Percentiles rank a stretch among this genome's conserved stretches.
Conservation (phyloP, 1,284 basidiomycete genomes). For the Cutaneotrichosporon daszewskae region DNA sequence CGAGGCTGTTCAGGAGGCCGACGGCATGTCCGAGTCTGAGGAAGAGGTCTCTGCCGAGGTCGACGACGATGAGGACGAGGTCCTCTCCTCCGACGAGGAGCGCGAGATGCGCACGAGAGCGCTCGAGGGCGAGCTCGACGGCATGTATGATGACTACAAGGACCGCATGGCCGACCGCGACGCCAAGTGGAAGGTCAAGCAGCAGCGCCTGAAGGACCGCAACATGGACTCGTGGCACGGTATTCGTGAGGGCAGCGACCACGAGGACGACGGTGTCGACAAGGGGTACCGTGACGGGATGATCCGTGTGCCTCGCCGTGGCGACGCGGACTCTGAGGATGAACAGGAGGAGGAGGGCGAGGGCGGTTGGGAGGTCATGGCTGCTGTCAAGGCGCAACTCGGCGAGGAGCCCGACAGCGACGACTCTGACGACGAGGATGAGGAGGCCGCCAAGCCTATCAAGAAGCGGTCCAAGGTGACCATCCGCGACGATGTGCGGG, state of each 20-base stretch:
- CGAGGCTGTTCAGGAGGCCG: conserved; percentile 52
- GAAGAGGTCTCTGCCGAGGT: conserved; percentile 29
- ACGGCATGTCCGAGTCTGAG: conserved; percentile 48
- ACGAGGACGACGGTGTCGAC: conserved; percentile 46
- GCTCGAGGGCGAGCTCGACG: conserved; percentile 81
- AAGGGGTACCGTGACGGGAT: conserved; percentile 30
- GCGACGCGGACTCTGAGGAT: conserved; percentile 52
- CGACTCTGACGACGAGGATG: conserved; percentile 36
- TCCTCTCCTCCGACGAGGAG: conserved; percentile 64
- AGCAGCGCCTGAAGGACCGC: conserved; percentile 69
- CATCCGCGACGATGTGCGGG: conserved; percentile 8
- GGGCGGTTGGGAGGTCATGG: conserved; percentile 72
- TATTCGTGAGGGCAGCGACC: conserved; percentile 50
- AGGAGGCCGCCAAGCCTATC: conserved; percentile 21
- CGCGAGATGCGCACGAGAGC: conserved; percentile 58
- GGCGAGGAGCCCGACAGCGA: conserved; percentile 53
- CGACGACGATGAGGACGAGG: conserved; percentile 48
- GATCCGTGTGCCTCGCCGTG: conserved; percentile 25
- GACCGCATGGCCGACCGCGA: conserved; percentile 76
- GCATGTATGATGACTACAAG: conserved; percentile 81
- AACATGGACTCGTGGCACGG: conserved; percentile 71
- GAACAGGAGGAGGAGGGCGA: conserved; percentile 52
- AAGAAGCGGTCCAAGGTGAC: conserved; percentile 13
- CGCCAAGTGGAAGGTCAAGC: conserved; percentile 81
- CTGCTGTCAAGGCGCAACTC: conserved; percentile 57